Base-by-base conservation (phyloP, 305 asterid species). In the Fraxinus ornus region DNA sequence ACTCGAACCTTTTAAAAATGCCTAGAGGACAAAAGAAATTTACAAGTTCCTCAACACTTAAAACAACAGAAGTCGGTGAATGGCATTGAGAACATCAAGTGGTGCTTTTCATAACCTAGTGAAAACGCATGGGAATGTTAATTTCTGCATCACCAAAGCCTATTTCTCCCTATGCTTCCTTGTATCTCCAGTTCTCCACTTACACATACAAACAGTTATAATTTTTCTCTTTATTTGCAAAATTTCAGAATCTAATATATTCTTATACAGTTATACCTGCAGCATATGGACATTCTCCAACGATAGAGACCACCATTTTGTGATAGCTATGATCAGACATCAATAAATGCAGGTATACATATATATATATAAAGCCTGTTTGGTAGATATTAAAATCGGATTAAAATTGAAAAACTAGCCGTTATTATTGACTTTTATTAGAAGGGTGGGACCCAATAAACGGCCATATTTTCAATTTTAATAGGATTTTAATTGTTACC, bases 21-120 rank as follows among this genome's bases (percentile, higher is more conserved):
- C 30, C 82, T 36, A 78, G 33, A 36, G 47, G 73, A 62, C 76
- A 73, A 47, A 75, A 75, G 68, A 62, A 32, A 55, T 22, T 19
- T 75, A 68, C n/a, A 70, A 79, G 32, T 19, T 68, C 24, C 17
- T 30, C 52, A 70, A 44, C 82, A 7, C 49, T 19, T 9, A 24
- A 10, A 36, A 37, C 19, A 17, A 66, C 32, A 39, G 4, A 32
- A 64, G 39, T 36, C 64, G 3, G 33, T 13, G 35, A 22, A 57
- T 5, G 26, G 68, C 68, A 19, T 6, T 77, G 80, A 28, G 44
- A 13, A 32, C 41, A 24, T 24, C 44, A 60, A 3, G 60, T 32
- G 26, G 41, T 71, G 64, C 19, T 32, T 15, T 47, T 78, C 8
- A 19, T 13, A 70, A 70, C 37, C 37, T 70, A 70, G 75, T 28